Evolutionary conservation across 495 filamentous ascomycete species (phyloP).

Genomic region (Trichoderma virens): DNA sequence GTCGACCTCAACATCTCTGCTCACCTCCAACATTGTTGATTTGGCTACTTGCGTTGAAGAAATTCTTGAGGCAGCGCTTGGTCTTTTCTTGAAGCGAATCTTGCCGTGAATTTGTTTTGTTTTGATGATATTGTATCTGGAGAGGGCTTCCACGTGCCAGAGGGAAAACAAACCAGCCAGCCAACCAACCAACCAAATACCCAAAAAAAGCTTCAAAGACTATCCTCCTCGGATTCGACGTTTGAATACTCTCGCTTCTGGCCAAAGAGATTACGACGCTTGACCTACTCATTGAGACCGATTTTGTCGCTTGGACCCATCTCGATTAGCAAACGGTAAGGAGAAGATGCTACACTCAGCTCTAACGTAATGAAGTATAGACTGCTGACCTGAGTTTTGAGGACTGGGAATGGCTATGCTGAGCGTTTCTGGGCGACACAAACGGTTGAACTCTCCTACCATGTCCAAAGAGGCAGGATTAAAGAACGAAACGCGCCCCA

Average conservation of each 20-base stretch:
- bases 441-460: not conserved
- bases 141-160: not conserved
- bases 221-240: no score
- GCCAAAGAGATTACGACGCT: not conserved
- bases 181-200: no score
- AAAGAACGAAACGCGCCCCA: not conserved
- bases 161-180: no score
- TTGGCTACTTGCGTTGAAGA: not conserved
- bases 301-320: no score
- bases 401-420: not conserved
- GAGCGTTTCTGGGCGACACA: not conserved
- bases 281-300: not conserved
- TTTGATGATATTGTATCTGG: not conserved
- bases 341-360: not conserved
- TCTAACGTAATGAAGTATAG: not conserved
- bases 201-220: no score
- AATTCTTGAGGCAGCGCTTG: not conserved
- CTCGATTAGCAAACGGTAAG: not conserved
- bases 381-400: not conserved
- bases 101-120: not conserved
- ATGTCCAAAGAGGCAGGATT: not conserved
- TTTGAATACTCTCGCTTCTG: no score
- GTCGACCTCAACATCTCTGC: not conserved
- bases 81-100: not conserved
- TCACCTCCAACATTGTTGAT: not conserved